phyloP scores from a whole-genome alignment of 2,329 filamentous ascomycete genomes.

The Colletotrichum ledebouriae region DNA sequence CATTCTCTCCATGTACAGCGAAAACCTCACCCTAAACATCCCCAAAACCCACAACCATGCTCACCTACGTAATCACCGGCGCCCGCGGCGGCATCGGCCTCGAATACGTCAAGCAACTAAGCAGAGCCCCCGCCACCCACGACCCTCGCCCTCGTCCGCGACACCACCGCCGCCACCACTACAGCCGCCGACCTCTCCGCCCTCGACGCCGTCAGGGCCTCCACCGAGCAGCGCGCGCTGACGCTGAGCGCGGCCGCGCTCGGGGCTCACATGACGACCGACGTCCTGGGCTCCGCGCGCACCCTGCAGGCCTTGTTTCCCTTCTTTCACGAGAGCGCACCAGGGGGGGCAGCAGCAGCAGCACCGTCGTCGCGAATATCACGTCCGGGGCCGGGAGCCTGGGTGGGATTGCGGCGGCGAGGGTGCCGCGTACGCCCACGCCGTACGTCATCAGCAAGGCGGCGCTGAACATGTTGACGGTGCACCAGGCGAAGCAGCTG shows the following conservation, averaged over 20 bases:
- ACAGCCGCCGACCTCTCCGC: conserved; percentile 36
- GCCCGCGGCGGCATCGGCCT: conserved; percentile 49
- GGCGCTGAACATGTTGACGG: conserved; percentile 54
- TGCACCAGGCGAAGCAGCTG: conserved; percentile 49
- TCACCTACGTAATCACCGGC: conserved; percentile 52
- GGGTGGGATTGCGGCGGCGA: too few relatives aligned
- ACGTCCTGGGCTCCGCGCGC: too few relatives aligned
- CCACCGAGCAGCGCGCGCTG: neutral
- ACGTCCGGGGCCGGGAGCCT: too few relatives aligned
- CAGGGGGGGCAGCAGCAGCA: too few relatives aligned
- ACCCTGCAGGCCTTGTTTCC: too few relatives aligned
- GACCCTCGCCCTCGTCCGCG: conserved; percentile 56
- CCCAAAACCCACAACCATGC: conserved; percentile 44
- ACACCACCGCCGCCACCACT: conserved; percentile 30
- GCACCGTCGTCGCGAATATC: too few relatives aligned
- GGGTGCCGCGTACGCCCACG: too few relatives aligned
- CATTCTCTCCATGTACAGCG: neutral
- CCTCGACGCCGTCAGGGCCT: conserved; percentile 55
- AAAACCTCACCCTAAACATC: neutral
- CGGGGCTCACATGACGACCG: too few relatives aligned
- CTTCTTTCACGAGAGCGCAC: too few relatives aligned
- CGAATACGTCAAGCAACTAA: conserved; percentile 50
- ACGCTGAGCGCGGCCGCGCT: too few relatives aligned
- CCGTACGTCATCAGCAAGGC: conserved; percentile 45
- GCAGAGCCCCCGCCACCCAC: conserved; percentile 50